Evolutionary conservation across 495 filamentous ascomycete genomes (phyloP).

Genomic region (Astrothelium subdiscretum): DNA sequence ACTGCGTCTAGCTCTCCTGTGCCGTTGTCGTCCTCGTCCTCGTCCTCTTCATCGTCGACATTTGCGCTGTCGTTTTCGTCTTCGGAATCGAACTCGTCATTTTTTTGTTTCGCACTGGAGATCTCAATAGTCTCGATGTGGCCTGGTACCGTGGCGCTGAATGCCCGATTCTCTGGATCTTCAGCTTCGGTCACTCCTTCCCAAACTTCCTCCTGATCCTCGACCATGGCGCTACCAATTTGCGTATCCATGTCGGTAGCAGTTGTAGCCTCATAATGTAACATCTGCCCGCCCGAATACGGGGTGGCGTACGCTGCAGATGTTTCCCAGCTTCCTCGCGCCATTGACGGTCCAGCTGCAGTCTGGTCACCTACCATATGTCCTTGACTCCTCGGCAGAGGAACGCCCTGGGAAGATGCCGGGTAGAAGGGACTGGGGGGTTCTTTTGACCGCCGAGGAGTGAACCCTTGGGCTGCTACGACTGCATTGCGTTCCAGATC

Average conservation of each 20-base stretch:
- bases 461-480: constrained; percentile 10
- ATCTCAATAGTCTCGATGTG: background rate
- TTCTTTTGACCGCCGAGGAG: constrained; percentile 19
- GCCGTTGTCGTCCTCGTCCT: background rate
- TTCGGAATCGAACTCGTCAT: background rate
- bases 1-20: background rate
- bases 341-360: background rate
- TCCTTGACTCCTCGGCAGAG: background rate
- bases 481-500: constrained; percentile 10
- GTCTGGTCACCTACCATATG: background rate
- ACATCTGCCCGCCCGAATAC: background rate
- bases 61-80: background rate
- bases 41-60: background rate
- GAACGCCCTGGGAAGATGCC: background rate
- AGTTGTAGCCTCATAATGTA: background rate
- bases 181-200: constrained; percentile 3
- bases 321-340: background rate
- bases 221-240: background rate
- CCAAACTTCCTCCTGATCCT: constrained; percentile 3
- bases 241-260: background rate
- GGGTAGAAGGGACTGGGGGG: constrained; percentile 16
- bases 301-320: background rate
- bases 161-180: background rate
- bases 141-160: background rate
- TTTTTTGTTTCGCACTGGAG: background rate